Conservation (phyloP, 2,329 filamentous ascomycete species). For the Penicillium glabrum region DNA sequence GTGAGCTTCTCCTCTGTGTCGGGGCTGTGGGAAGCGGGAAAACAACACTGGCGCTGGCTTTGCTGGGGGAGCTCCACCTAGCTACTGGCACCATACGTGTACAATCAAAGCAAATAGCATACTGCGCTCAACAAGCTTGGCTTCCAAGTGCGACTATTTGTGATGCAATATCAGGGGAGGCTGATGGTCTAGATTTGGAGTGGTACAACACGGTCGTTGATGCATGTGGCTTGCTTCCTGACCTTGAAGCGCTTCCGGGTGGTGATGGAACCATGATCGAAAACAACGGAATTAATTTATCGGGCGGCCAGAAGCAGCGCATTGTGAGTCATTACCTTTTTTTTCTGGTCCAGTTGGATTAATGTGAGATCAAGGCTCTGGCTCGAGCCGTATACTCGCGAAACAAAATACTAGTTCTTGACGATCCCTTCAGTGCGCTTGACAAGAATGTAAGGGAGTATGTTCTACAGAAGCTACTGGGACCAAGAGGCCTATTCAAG, state of each 20-base stretch:
- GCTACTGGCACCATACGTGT: neutral
- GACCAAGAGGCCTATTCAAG: neutral
- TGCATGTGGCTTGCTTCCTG: neutral
- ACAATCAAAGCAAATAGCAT: neutral
- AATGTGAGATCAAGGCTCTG: neutral
- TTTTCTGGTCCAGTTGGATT: neutral
- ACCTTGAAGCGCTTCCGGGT: neutral
- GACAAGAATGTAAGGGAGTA: neutral
- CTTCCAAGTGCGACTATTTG: neutral
- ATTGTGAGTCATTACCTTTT: neutral
- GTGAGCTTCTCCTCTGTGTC: neutral
- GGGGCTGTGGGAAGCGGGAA: neutral
- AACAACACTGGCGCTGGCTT: neutral
- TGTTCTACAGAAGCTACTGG: neutral
- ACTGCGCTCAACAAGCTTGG: neutral
- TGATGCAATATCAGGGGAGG: neutral
- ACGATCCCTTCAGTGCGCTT: neutral
- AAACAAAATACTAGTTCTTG: neutral
- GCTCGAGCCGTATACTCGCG: neutral
- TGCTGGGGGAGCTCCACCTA: neutral
- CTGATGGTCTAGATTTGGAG: neutral
- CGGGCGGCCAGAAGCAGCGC: neutral
- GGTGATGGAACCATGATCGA: neutral
- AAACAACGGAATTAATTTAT: neutral
- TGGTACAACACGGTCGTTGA: neutral